Evolutionary conservation across 495 filamentous ascomycete species (phyloP).

Genomic region (Xeromyces bisporus): DNA sequence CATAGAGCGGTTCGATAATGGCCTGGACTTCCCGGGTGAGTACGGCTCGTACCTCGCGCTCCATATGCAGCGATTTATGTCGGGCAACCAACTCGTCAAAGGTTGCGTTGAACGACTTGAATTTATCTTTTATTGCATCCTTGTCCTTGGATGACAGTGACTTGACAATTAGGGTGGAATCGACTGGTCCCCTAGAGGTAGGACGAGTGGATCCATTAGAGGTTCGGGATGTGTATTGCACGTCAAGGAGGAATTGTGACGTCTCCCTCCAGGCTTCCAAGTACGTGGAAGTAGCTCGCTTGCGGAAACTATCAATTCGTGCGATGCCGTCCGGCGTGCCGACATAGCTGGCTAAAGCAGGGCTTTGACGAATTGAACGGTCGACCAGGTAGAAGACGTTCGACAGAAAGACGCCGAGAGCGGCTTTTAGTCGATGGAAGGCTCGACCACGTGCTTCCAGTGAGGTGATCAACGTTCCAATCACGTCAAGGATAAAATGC

Average conservation of each 20-base stretch:
- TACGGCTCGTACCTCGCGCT: conserved; percentile 67
- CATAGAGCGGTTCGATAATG: conserved; percentile 87
- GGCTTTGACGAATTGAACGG: conserved; percentile 56
- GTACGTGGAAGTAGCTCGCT: conserved; percentile 68
- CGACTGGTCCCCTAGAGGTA: conserved; percentile 46
- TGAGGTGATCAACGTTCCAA: conserved; percentile 59
- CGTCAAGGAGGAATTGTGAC: conserved; percentile 70
- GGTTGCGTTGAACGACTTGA: conserved; percentile 71
- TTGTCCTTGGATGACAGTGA: conserved; percentile 72
- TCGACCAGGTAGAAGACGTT: conserved; percentile 81
- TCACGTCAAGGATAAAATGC: conserved; percentile 70
- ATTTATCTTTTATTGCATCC: conserved; percentile 92
- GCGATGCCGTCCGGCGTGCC: conserved; percentile 39
- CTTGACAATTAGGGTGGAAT: conserved; percentile 70
- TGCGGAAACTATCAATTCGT: conserved; percentile 68
- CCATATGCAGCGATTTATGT: conserved; percentile 69
- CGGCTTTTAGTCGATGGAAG: conserved; percentile 59
- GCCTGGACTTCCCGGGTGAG: conserved; percentile 69
- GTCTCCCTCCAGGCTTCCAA: conserved; percentile 80
- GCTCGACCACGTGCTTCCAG: conserved; percentile 62
- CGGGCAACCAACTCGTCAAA: conserved; percentile 76
- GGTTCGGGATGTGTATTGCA: conserved; percentile 67
- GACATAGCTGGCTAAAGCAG: conserved; percentile 60
- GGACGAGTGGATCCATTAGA: conserved; percentile 34
- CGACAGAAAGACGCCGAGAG: conserved; percentile 76